phyloP scores from a whole-genome alignment of 768 basidiomycete genomes.

The Clitopilus passeckerianus region DNA sequence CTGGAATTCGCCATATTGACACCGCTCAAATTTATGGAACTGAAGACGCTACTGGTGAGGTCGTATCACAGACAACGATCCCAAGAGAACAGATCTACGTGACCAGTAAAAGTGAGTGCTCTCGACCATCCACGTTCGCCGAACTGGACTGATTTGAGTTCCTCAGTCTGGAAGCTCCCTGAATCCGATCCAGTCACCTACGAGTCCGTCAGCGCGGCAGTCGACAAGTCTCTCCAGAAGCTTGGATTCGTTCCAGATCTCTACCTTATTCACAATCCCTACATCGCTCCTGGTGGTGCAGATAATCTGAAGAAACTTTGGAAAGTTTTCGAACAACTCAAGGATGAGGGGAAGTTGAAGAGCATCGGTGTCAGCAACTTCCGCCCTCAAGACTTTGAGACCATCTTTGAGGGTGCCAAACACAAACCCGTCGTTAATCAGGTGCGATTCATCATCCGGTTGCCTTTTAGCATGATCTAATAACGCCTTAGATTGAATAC shows the following conservation, averaged over 20 bases:
- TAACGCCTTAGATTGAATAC: conserved; percentile 18
- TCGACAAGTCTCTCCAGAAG: conserved; percentile 42
- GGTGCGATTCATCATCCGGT: conserved; percentile 19
- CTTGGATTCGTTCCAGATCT: conserved; percentile 45
- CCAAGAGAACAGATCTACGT: conserved; percentile 41
- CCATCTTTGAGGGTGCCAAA: conserved; percentile 35
- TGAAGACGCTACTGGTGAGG: conserved; percentile 37
- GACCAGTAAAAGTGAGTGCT: conserved; percentile 31
- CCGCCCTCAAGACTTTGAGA: conserved; percentile 37
- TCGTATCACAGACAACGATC: conserved; percentile 25
- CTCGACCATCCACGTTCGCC: background rate
- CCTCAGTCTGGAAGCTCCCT: background rate
- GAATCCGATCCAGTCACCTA: conserved; percentile 15
- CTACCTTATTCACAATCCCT: conserved; percentile 47
- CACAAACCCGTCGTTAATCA: conserved; percentile 53
- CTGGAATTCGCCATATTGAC: conserved; percentile 47
- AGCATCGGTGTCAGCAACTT: conserved; percentile 52
- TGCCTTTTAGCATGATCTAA: background rate
- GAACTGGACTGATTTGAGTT: background rate
- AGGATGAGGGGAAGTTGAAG: conserved; percentile 32
- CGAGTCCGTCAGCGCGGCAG: conserved; percentile 28
- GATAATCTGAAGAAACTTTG: conserved; percentile 32
- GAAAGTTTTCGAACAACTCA: conserved; percentile 47
- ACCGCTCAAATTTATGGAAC: conserved; percentile 46
- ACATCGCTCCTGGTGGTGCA: conserved; percentile 13